Evolutionary conservation across 2,329 filamentous ascomycete species (phyloP), one percentile per base, ranked within the genome.

Genomic region (Epichloe gansuensis): DNA sequence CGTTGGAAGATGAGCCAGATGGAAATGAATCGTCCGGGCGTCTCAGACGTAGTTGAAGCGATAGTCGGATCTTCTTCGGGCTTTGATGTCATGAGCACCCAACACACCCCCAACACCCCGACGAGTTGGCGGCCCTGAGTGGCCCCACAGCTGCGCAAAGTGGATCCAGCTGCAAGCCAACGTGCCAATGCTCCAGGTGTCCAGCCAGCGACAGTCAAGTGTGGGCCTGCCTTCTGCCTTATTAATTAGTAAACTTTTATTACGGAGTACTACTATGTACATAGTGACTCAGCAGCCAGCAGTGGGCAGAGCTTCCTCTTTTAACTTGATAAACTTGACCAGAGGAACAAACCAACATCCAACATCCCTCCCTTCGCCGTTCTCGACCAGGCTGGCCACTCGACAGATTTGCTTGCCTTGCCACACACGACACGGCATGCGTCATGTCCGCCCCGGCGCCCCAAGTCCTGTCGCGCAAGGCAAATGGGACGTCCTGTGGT

Each of bases 371-470:
- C 21, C 31, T 46, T 39, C 50, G 35, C 35, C 38, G 37, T 52
- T 17, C 49, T 54, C 48, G 21, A 48, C 8, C 43, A 43, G n/a
- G 35, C 37, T 28, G 13, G 34, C 43, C 35, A 15, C 50, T 17
- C 11, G 11, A 21, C 17, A 42, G 17, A 11, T 15, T 3, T 21
- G 25, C 23, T 48, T 23, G 13, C 35, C n/a, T 15, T 21, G 13
- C 38, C 11, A 43, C 44, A 37, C 42, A 25, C 53, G 44, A 37
- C 42, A 25, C 53, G 44, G 50, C 57, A 67, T 67, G 67, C 65
- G 60, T 62, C 59, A 70, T 70, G 67, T 67, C 67, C 57, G 57
- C 62, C 52, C 60, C 62, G 55, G 56, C 64, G 55, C 65, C 67
- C 39, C 64, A 69, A 60, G 60, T 67, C 58, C 59, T 68, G 58